Evolutionary conservation across 2,329 filamentous ascomycete genomes (phyloP), one percentile per base, ranked within the genome.

Genomic region (Amylocarpus encephaloides): DNA sequence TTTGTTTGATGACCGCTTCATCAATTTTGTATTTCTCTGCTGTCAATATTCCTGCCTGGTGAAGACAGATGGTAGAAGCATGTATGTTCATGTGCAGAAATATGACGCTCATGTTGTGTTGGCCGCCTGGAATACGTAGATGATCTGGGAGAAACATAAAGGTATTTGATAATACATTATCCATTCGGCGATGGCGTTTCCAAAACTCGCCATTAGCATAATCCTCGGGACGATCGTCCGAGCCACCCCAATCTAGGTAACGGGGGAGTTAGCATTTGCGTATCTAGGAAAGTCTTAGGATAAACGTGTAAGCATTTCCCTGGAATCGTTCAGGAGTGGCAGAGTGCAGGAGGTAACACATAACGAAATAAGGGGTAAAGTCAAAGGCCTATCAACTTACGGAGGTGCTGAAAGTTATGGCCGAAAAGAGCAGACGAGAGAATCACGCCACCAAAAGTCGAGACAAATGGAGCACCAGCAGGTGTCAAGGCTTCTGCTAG

Each of bases 61-160:
- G 91, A 5, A 96, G 73, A 65, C 88, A 94, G 47, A 96, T 95
- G 7, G 86, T 80, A 1, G 88, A 85, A 0, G 90, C 89, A 62
- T 96, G 91, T 2, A 96, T 79, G 62, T 88, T 90, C 73, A 96
- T 85, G 57, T 95, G 95, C 45, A 84, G 75, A 64, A 95, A 91
- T 0, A 95, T 77, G 6, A 88, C 81, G 41, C 87, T 83, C 1
- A 85, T 76, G 58, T 95, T 80, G 35, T 77, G 73, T 46, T 88
- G 70, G 11, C 84, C 83, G 22, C 73, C 70, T 0, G 90, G 88
- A 19, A 95, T 69, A 33, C 88, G 80, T 39, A 95, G 76, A 51
- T 80, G 73, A 50, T 85, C 82, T 0, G 92, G 90, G 5, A 96
- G 71, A 30, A 85, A 85, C 66, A 95, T 80, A 48, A 91, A 85